Evolutionary conservation across 345 rosid species (phyloP).

Genomic region (Eucalyptus victrix): DNA sequence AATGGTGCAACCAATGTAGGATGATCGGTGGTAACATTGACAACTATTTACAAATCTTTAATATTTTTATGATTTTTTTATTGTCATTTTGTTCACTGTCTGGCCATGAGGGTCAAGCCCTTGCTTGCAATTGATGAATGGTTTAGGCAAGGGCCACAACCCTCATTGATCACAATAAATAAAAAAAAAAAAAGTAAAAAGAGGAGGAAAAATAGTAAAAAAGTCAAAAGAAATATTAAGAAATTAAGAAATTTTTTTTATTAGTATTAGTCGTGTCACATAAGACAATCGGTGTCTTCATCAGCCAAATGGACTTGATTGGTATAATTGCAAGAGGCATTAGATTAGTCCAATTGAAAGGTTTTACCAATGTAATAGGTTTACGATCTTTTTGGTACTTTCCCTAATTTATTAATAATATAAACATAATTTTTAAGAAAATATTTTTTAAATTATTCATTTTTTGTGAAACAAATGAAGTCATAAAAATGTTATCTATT

Average conservation of each 20-base stretch:
- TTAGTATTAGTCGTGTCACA: fast-evolving
- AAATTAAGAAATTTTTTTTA: too few species aligned
- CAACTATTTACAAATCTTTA: not conserved
- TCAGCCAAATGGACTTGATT: fast-evolving
- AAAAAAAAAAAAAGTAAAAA: fast-evolving
- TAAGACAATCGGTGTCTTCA: fast-evolving
- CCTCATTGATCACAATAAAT: fast-evolving
- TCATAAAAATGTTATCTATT: fast-evolving
- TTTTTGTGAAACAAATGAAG: not conserved
- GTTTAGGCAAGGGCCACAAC: fast-evolving
- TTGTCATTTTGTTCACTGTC: not conserved
- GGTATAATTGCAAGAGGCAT: too few species aligned
- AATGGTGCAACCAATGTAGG: fast-evolving
- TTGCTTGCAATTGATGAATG: fast-evolving
- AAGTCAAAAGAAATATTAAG: too few species aligned
- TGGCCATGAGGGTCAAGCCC: fast-evolving
- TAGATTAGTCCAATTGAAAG: too few species aligned
- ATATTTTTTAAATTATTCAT: not conserved
- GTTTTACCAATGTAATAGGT: not conserved
- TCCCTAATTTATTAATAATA: too few species aligned
- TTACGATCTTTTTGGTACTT: not conserved
- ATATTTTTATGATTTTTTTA: not conserved
- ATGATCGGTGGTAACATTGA: fast-evolving
- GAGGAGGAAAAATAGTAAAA: too few species aligned
- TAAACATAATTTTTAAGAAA: fast-evolving